These are phyloP conservation scores for Afroboletus lepidellus DNA, from an alignment of 1,284 basidiomycete genomes.

Conservation along the genomic window DNA sequence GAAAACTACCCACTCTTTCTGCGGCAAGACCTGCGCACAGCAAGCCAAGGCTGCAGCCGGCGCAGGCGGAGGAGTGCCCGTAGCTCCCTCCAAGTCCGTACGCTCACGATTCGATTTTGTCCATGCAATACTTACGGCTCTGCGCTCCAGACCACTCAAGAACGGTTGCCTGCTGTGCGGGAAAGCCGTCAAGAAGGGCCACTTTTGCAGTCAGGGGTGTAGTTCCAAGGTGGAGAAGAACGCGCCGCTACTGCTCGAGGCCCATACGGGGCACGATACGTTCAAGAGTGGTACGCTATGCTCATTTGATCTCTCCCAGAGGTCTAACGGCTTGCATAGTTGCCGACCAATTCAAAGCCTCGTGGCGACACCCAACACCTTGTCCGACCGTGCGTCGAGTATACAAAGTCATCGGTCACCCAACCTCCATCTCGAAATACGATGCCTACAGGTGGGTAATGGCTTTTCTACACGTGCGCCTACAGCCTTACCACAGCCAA, in stretches of 20 bases:
- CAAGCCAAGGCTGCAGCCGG: constrained; percentile 37
- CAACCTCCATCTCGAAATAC: constrained; percentile 49
- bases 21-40: constrained; percentile 57
- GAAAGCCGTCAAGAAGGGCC: constrained; percentile 51
- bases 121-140: constrained; percentile 49
- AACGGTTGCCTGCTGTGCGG: constrained; percentile 57
- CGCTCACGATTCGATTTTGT: constrained; percentile 18
- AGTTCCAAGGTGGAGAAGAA: constrained; percentile 49
- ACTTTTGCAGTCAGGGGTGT: constrained; percentile 58
- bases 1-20: constrained; percentile 51
- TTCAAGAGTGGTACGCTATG: constrained; percentile 55
- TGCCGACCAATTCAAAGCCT: constrained; percentile 59
- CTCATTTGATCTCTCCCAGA: background rate
- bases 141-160: constrained; percentile 48
- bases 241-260: constrained; percentile 55
- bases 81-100: constrained; percentile 35
- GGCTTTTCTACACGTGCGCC: background rate
- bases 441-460: constrained; percentile 53
- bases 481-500: constrained; percentile 1
- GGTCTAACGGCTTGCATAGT: constrained; percentile 38
- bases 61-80: constrained; percentile 22
- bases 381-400: constrained; percentile 56
- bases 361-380: constrained; percentile 59
- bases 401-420: constrained; percentile 56
- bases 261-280: constrained; percentile 55